phyloP scores from a whole-genome alignment of 495 filamentous ascomycete genomes.

The Lasiosphaeris hirsuta region DNA sequence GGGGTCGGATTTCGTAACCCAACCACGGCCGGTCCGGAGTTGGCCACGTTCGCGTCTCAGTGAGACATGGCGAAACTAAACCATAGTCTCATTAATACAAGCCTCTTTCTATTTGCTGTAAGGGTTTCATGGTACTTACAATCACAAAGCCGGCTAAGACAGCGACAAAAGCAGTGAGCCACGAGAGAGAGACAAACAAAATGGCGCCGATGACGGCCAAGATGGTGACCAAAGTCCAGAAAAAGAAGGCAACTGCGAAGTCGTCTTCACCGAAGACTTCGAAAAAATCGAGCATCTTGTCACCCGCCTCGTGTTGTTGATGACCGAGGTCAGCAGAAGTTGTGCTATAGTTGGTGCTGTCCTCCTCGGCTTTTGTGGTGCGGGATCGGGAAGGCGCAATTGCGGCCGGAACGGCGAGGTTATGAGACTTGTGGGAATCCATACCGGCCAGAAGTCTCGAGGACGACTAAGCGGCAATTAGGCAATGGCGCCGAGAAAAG shows the following conservation, averaged over 20 bases:
- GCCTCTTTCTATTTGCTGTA: not conserved
- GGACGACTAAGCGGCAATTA: too few relatives aligned
- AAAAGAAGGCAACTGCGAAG: slow-evolving; percentile 16
- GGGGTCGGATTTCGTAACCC: slow-evolving; percentile 1
- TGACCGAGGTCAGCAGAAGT: too few relatives aligned
- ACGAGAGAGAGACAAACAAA: slow-evolving; percentile 17
- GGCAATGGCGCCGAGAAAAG: too few relatives aligned
- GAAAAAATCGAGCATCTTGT: slow-evolving; percentile 2
- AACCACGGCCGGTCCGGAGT: slow-evolving; percentile 2
- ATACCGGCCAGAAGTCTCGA: not conserved
- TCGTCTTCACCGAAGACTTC: slow-evolving; percentile 10
- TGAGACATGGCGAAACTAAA: slow-evolving; percentile 22
- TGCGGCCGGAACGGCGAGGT: not conserved
- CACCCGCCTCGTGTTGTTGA: not conserved
- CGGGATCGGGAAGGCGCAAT: not conserved
- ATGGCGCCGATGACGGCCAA: slow-evolving; percentile 9
- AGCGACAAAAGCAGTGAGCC: slow-evolving; percentile 11
- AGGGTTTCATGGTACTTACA: slow-evolving; percentile 18
- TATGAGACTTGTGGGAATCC: not conserved
- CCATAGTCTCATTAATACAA: not conserved
- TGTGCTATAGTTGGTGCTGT: not conserved
- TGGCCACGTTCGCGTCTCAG: slow-evolving; percentile 1
- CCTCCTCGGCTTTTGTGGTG: not conserved
- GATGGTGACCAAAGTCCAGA: slow-evolving; percentile 5
- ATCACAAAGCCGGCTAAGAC: slow-evolving; percentile 17